Percentiles rank a stretch among this genome's conserved stretches.
Evolutionary conservation across 169 alveolate species (phyloP).

Genomic region (Eimeria tenella): DNA sequence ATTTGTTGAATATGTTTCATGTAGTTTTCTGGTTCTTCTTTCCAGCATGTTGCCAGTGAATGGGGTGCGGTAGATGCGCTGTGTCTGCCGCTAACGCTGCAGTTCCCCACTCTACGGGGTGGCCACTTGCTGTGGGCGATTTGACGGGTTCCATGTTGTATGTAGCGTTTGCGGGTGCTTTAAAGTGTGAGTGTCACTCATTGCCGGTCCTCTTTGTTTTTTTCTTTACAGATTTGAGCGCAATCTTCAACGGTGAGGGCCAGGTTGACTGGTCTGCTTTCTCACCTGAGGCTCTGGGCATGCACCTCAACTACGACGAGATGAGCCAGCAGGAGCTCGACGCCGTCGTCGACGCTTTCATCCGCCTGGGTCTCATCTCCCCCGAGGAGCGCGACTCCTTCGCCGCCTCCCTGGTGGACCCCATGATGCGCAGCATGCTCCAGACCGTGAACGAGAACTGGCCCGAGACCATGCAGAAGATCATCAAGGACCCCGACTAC

Average conservation of each 20-base stretch:
- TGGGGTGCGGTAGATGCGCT: too few relatives aligned
- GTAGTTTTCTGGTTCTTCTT: neutral
- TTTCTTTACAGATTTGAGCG: neutral
- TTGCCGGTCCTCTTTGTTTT: neutral
- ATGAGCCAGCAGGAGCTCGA: constrained; percentile 36
- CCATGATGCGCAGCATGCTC: constrained; percentile 52
- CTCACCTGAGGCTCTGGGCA: constrained; percentile 52
- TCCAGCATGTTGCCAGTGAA: too few relatives aligned
- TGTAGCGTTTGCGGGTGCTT: too few relatives aligned
- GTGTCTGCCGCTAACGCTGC: too few relatives aligned
- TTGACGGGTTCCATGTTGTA: too few relatives aligned
- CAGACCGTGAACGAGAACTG: constrained; percentile 8
- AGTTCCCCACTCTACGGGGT: too few relatives aligned
- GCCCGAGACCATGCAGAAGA: constrained; percentile 5
- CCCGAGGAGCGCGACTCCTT: constrained; percentile 19
- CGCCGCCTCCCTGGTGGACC: constrained; percentile 32
- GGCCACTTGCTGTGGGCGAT: too few relatives aligned
- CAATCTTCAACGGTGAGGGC: neutral
- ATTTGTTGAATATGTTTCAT: neutral
- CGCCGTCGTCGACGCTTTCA: constrained; percentile 9
- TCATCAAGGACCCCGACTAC: constrained; percentile 33
- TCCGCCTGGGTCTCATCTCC: constrained; percentile 24
- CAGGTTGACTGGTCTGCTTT: neutral
- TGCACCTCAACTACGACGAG: constrained; percentile 44
- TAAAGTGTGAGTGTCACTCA: too few relatives aligned